Evolutionary conservation across 2,329 filamentous ascomycete species (phyloP).

Genomic region (Penicillium janthinellum): DNA sequence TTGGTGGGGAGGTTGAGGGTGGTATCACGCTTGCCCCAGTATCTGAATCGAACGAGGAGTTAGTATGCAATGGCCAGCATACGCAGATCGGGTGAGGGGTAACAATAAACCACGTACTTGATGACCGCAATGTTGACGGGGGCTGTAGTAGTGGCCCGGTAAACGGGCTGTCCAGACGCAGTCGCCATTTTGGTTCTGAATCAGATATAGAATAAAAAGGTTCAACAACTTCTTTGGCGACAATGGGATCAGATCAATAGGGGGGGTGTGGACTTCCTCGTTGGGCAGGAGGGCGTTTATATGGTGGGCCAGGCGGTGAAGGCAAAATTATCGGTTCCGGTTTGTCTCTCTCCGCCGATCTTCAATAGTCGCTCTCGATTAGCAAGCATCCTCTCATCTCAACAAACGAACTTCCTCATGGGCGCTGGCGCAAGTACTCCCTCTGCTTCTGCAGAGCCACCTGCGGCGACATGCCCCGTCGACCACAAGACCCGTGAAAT

Average conservation of each 20-base stretch:
- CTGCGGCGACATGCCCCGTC: slow-evolving; percentile 70
- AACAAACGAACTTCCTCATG: slow-evolving; percentile 29
- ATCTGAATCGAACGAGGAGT: slow-evolving; percentile 46
- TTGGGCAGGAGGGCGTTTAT: slow-evolving; percentile 19
- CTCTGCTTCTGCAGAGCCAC: slow-evolving; percentile 27
- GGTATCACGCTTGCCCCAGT: slow-evolving; percentile 97
- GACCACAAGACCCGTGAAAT: slow-evolving; percentile 85
- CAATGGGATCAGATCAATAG: slow-evolving; percentile 13
- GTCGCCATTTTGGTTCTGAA: slow-evolving; percentile 33
- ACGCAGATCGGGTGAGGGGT: slow-evolving; percentile 19
- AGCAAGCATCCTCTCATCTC: slow-evolving; percentile 10
- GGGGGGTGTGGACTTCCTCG: slow-evolving; percentile 18
- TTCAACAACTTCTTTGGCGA: slow-evolving; percentile 1
- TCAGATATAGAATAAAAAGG: slow-evolving; percentile 4
- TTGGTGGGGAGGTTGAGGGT: slow-evolving; percentile 97
- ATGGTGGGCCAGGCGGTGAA: slow-evolving; percentile 24
- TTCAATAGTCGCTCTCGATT: slow-evolving; percentile 15
- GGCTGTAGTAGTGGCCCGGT: slow-evolving; percentile 92
- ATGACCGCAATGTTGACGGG: slow-evolving; percentile 98
- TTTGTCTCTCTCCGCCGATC: slow-evolving; percentile 18
- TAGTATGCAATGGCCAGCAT: slow-evolving; percentile 15
- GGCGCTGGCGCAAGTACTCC: slow-evolving; percentile 43
- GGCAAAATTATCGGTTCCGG: slow-evolving; percentile 25
- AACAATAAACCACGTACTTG: slow-evolving; percentile 62
- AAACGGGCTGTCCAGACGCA: slow-evolving; percentile 56